Evolutionary conservation across 2,329 filamentous ascomycete species (phyloP), one percentile per base, ranked within the genome.

Genomic region (Alternaria alternata): DNA sequence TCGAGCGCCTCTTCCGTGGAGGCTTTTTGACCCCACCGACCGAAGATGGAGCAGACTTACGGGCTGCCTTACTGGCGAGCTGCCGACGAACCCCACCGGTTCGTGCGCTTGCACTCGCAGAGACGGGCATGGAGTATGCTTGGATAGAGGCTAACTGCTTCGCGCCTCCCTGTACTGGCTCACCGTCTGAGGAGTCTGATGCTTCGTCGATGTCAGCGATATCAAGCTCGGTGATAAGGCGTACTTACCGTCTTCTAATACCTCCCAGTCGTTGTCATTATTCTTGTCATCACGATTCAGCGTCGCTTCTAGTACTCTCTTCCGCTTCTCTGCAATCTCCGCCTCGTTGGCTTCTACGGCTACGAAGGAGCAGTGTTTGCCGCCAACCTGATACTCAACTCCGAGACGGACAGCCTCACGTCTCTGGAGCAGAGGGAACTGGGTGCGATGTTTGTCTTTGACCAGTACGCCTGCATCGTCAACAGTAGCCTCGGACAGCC

Each of bases 281-380:
- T 12, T 4, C 43, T 39, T 12, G 8, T 20, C 12, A 28, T 11
- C 16, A 12, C 49, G 36, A 12, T 22, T n/a, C 1, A 58, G 5
- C 5, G 12, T 41, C 24, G 39, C 39, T 16, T 51, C 14, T n/a
- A 56, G 22, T 6, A 44, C 57, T 14, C 42, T 44, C 8, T 34
- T 18, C 4, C 52, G 44, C 16, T 44, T 56, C 5, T 51, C 20
- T 1, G 7, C 32, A n/a, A 56, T 59, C n/a, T 51, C 30, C 16
- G 18, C 6, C 36, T 55, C 39, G 11, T 59, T 56, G 8, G 57
- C 18, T 32, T 59, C 57, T 7, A 59, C 57, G 4, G 57, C 57
- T 16, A 56, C 52, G 7, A 59, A 59, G 0, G 52, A 59, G 30
- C 57, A 59, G 30, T 28, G 28, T 24, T 56, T 59, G 12, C 57